These are phyloP conservation scores for Leptodontidium sp. DNA, from an alignment of 2,329 filamentous ascomycete species.

Conservation along the genomic window DNA sequence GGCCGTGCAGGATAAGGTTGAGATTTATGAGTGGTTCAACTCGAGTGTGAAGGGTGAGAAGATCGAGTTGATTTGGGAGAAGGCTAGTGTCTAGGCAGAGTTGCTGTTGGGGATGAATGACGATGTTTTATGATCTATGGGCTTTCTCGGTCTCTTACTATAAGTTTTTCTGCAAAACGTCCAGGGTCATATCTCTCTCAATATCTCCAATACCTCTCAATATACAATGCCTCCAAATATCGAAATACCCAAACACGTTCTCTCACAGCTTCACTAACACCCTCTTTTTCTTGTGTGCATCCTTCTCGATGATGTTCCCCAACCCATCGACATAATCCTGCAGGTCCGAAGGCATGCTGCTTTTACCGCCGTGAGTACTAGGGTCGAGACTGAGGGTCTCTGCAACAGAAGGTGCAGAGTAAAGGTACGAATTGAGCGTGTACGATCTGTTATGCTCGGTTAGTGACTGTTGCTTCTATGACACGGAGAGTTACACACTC, in stretches of 20 bases:
- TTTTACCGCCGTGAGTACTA: neutral
- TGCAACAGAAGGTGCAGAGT: neutral
- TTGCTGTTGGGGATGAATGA: neutral
- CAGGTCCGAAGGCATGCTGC: neutral
- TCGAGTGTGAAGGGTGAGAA: constrained; percentile 58
- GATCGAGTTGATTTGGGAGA: constrained; percentile 51
- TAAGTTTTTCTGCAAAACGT: neutral
- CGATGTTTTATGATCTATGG: neutral
- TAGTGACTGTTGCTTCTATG: neutral
- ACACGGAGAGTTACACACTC: neutral
- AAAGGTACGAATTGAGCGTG: neutral
- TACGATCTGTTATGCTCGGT: neutral
- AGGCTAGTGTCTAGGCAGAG: constrained; percentile 11
- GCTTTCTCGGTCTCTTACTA: neutral
- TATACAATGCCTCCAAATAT: too few species aligned
- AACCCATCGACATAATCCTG: neutral
- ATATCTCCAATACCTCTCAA: too few species aligned
- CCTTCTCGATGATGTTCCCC: neutral
- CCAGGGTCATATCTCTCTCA: too few species aligned
- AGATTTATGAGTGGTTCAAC: constrained; percentile 66
- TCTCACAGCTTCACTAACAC: neutral
- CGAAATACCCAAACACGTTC: neutral
- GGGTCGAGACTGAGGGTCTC: neutral
- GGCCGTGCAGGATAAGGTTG: constrained; percentile 51
- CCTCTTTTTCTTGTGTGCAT: neutral